These are phyloP conservation scores for Camelina sativa DNA, from an alignment of 345 rosid species.

Conservation along the genomic window DNA sequence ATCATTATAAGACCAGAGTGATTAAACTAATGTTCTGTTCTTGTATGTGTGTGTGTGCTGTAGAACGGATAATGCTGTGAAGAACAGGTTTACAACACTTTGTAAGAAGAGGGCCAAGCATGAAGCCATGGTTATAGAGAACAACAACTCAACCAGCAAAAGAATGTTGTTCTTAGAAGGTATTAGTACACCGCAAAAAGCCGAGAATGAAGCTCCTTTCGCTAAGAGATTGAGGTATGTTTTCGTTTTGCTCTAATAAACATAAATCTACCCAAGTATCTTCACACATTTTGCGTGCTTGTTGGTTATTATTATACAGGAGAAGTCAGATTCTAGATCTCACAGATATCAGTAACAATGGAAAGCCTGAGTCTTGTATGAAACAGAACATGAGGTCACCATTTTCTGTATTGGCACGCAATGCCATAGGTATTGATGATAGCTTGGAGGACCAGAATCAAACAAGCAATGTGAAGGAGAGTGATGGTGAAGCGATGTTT, in stretches of 20 bases:
- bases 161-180: slow-evolving; percentile 55
- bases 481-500: slow-evolving; percentile 69
- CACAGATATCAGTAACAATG: slow-evolving; percentile 47
- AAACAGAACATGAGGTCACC: slow-evolving; percentile 65
- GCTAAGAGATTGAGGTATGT: slow-evolving; percentile 62
- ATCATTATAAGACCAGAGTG: slow-evolving; percentile 14
- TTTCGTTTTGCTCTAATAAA: not conserved
- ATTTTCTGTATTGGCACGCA: slow-evolving; percentile 63
- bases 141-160: slow-evolving; percentile 62
- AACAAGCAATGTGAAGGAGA: slow-evolving; percentile 49
- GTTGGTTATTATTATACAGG: slow-evolving; percentile 49
- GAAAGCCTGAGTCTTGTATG: slow-evolving; percentile 24
- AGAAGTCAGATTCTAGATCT: slow-evolving; percentile 63
- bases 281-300: slow-evolving; percentile 1
- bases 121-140: slow-evolving; percentile 77
- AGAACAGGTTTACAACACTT: slow-evolving; percentile 91
- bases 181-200: slow-evolving; percentile 42
- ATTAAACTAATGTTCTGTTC: not conserved
- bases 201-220: slow-evolving; percentile 44
- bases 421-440: slow-evolving; percentile 49
- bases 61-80: slow-evolving; percentile 99
- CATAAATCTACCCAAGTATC: not conserved
- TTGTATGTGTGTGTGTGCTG: slow-evolving; percentile 35
- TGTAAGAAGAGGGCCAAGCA: slow-evolving; percentile 96
- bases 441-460: slow-evolving; percentile 46